A percentile compares a stretch with the other conserved stretches of the same genome.
Evolutionary conservation across 1,284 basidiomycete genomes (phyloP).

Genomic region (Somion occarium): DNA sequence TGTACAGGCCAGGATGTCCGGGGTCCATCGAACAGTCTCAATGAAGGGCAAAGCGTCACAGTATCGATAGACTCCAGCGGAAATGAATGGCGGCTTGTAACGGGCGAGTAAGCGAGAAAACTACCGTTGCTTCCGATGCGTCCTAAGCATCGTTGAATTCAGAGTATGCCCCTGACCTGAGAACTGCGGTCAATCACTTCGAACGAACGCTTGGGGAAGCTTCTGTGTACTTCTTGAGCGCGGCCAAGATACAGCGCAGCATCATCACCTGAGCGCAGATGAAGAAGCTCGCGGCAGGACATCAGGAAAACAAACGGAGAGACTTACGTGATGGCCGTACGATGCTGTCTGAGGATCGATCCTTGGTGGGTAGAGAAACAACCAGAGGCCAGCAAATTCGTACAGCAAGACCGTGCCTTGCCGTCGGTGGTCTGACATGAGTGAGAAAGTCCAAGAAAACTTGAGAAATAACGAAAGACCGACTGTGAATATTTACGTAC

Average conservation of each 20-base stretch:
- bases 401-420: neutral
- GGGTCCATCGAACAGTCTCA: neutral
- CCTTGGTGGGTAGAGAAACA: too few relatives aligned
- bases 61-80: neutral
- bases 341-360: too few relatives aligned
- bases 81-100: neutral
- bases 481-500: neutral
- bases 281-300: neutral
- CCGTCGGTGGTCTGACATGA: neutral
- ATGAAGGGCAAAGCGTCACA: neutral
- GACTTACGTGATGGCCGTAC: too few relatives aligned
- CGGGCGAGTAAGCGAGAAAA: too few relatives aligned
- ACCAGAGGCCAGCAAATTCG: neutral
- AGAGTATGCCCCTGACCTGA: too few relatives aligned
- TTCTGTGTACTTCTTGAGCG: too few relatives aligned
- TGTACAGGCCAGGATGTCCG: constrained; percentile 1
- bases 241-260: neutral
- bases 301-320: neutral
- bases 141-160: too few relatives aligned
- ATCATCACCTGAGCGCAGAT: neutral
- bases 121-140: too few relatives aligned
- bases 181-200: neutral
- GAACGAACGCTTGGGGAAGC: neutral
- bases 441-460: neutral
- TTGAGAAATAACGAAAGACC: neutral